Percentiles rank a stretch among this genome's conserved stretches.
These are phyloP conservation scores for Fusarium sp. DNA, from an alignment of 2,329 filamentous ascomycete species.

Conservation along the genomic window DNA sequence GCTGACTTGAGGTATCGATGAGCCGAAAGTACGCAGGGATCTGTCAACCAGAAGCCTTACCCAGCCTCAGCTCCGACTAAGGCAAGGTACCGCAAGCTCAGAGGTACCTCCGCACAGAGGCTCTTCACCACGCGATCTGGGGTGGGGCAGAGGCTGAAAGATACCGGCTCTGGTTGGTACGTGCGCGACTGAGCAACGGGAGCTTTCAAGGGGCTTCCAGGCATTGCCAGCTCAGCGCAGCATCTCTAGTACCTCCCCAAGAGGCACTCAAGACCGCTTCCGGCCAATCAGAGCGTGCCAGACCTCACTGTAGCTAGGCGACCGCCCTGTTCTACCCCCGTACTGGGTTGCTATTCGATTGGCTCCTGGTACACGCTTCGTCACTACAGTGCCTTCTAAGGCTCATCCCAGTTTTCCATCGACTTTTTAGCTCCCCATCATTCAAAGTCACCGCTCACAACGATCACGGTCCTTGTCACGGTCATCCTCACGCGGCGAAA, in stretches of 20 bases:
- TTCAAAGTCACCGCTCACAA: constrained; percentile 41
- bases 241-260: constrained; percentile 35
- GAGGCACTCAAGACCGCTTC: neutral
- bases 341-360: constrained; percentile 40
- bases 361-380: constrained; percentile 44
- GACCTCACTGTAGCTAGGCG: constrained; percentile 33
- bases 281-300: constrained; percentile 38
- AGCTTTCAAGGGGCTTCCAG: constrained; percentile 33
- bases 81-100: constrained; percentile 35
- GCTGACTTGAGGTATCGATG: constrained; percentile 15
- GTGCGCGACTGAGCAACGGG: constrained; percentile 12
- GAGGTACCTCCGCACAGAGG: constrained; percentile 35
- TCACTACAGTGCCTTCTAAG: constrained; percentile 38
- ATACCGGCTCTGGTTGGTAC: constrained; percentile 22
- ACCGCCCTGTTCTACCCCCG: constrained; percentile 21
- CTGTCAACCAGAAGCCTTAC: neutral
- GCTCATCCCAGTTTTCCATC: constrained; percentile 36
- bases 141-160: constrained; percentile 30
- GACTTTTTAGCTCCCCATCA: constrained; percentile 28
- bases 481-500: constrained; percentile 41
- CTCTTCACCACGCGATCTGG: constrained; percentile 36
- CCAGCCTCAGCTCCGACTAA: constrained; percentile 26
- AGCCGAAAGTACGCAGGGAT: constrained; percentile 22
- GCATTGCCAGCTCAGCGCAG: constrained; percentile 42
- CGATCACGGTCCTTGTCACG: constrained; percentile 36